Conservation (phyloP, 768 basidiomycete genomes). For the Kwoniella sp. region DNA sequence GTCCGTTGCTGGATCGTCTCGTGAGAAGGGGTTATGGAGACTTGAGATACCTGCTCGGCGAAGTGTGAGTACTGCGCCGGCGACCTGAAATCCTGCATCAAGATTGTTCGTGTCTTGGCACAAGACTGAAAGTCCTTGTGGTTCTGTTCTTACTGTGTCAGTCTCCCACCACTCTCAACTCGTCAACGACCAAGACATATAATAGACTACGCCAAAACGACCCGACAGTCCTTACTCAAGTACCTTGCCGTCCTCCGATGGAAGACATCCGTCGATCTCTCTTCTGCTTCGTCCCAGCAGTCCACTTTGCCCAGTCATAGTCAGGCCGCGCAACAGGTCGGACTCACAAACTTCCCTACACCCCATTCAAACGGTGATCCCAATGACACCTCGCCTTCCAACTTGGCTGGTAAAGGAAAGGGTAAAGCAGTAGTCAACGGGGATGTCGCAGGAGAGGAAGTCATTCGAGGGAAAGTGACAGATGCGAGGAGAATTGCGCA, state of each 20-base stretch:
- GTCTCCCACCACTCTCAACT: conserved; percentile 34
- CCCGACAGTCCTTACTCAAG: conserved; percentile 46
- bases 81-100: neutral
- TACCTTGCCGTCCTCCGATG: conserved; percentile 48
- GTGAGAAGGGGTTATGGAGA: conserved; percentile 43
- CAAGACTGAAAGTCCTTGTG: neutral
- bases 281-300: neutral
- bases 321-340: neutral
- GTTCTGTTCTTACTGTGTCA: conserved; percentile 10
- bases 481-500: conserved; percentile 45
- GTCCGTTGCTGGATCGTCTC: conserved; percentile 35
- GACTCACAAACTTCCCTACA: conserved; percentile 37
- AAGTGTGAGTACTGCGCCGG: conserved; percentile 34
- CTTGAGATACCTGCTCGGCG: conserved; percentile 33
- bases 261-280: conserved; percentile 44
- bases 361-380: conserved; percentile 43
- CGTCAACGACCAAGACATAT: conserved; percentile 41
- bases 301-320: conserved; percentile 1
- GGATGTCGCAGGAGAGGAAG: conserved; percentile 1
- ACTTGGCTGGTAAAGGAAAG: conserved; percentile 34
- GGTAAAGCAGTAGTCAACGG: conserved; percentile 16
- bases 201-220: conserved; percentile 44
- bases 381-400: conserved; percentile 33
- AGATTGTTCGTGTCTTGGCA: too few species aligned
- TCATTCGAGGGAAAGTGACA: conserved; percentile 39